These are phyloP conservation scores for Mallotus nudiflorus DNA, from an alignment of 345 rosid genomes.

Conservation along the genomic window DNA sequence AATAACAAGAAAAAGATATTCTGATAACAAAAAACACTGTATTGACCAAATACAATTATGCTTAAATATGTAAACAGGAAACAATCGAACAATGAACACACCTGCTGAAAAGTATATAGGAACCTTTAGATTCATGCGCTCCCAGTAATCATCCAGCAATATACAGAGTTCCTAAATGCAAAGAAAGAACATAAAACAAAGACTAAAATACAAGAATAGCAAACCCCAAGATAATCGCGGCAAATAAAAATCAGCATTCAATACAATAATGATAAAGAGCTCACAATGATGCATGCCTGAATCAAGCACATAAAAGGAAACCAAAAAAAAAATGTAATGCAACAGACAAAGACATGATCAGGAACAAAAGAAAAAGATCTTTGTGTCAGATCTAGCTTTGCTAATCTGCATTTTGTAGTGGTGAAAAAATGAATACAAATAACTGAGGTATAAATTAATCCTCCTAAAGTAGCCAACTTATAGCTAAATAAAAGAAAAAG, in stretches of 20 bases:
- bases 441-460: not conserved
- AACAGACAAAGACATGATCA: too few relatives aligned
- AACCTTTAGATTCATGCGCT: slow-evolving; percentile 85
- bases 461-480: slow-evolving; percentile 3
- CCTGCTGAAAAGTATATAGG: slow-evolving; percentile 98
- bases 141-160: slow-evolving; percentile 97
- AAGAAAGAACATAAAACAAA: slow-evolving; percentile 1
- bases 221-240: not conserved
- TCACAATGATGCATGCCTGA: not conserved
- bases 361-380: too few relatives aligned
- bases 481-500: not conserved
- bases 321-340: too few relatives aligned
- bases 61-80: not conserved
- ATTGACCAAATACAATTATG: not conserved
- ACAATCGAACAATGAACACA: slow-evolving; percentile 28
- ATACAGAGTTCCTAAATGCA: slow-evolving; percentile 73
- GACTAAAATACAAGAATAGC: too few relatives aligned
- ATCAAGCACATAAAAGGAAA: not conserved
- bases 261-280: not conserved
- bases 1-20: not conserved
- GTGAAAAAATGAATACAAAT: slow-evolving; percentile 3
- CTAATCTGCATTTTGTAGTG: not conserved
- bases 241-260: not conserved
- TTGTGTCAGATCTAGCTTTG: not conserved
- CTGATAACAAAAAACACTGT: not conserved